Percentiles rank a stretch among this genome's conserved stretches.
Conservation (phyloP, 345 rosid genomes). For the Ceriops tagal region DNA sequence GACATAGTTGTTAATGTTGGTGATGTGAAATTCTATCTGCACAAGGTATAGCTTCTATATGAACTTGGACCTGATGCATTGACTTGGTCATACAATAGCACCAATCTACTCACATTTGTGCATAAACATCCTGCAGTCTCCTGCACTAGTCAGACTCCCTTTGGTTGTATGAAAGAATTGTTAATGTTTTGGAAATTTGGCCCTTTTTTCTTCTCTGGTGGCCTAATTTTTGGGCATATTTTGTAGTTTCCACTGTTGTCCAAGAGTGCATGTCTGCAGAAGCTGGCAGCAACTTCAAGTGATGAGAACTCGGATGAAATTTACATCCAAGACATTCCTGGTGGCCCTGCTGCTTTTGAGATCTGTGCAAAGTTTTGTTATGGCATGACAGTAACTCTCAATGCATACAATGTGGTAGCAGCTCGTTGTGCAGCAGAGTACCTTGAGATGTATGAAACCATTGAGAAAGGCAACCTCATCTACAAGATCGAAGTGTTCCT, state of each 20-base stretch:
- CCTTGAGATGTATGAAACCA: constrained; percentile 50
- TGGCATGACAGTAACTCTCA: constrained; percentile 84
- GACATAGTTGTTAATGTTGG: constrained; percentile 54
- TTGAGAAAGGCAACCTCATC: constrained; percentile 48
- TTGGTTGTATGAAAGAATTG: background rate
- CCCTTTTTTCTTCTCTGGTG: background rate
- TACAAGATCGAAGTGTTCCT: constrained; percentile 57
- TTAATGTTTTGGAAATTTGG: constrained; percentile 1
- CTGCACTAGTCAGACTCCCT: background rate
- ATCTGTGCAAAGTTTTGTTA: constrained; percentile 88
- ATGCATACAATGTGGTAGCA: constrained; percentile 78
- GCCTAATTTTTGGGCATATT: constrained; percentile 11
- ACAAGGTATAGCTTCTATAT: constrained; percentile 50
- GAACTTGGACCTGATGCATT: constrained; percentile 5
- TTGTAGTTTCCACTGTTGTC: constrained; percentile 66
- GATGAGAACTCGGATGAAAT: constrained; percentile 59
- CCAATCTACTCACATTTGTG: too few relatives aligned
- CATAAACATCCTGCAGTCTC: too few relatives aligned
- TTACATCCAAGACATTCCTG: constrained; percentile 62
- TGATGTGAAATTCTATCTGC: constrained; percentile 58
- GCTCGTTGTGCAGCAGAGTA: constrained; percentile 77
- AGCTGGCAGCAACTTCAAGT: constrained; percentile 44
- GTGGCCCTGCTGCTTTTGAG: constrained; percentile 84
- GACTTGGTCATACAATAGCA: background rate
- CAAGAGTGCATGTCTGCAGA: constrained; percentile 62